A percentile compares a stretch with the other conserved stretches of the same genome.
These are phyloP conservation scores for Globisporangium acanthophoron DNA, from an alignment of 352 stramenopile genomes.

Conservation along the genomic window DNA sequence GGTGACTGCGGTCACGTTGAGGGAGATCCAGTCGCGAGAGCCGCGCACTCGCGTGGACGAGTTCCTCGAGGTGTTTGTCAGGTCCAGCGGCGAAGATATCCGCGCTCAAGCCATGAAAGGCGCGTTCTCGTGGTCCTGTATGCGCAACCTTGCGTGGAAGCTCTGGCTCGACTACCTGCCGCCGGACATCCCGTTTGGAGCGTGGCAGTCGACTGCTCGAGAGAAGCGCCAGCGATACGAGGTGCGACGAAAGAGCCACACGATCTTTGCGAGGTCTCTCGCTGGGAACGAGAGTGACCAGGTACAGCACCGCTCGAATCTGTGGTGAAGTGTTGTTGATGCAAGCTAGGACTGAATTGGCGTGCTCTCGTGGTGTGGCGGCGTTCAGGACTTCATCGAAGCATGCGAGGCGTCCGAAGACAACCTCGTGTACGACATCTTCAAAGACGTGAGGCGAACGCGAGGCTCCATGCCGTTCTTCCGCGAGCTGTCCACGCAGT, in stretches of 20 bases:
- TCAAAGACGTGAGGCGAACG: slow-evolving; percentile 66
- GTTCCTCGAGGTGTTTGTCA: slow-evolving; percentile 71
- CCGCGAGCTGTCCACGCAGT: slow-evolving; percentile 34
- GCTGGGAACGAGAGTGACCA: slow-evolving; percentile 22
- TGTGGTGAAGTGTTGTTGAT: background rate
- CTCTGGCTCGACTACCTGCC: slow-evolving; percentile 64
- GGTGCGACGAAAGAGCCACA: slow-evolving; percentile 19
- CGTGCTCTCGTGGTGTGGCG: background rate
- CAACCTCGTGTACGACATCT: slow-evolving; percentile 57
- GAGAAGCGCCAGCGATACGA: slow-evolving; percentile 48
- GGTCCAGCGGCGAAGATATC: slow-evolving; percentile 41
- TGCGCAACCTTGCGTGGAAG: slow-evolving; percentile 68
- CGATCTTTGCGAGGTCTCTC: slow-evolving; percentile 27
- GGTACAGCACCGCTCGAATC: background rate
- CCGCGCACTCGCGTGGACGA: slow-evolving; percentile 46
- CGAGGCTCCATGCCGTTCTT: slow-evolving; percentile 62
- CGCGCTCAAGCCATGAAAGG: slow-evolving; percentile 51
- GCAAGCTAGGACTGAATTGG: background rate
- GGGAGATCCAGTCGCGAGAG: slow-evolving; percentile 59
- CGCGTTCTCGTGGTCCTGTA: slow-evolving; percentile 63
- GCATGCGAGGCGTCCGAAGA: slow-evolving; percentile 48
- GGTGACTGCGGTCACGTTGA: slow-evolving; percentile 35
- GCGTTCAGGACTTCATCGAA: slow-evolving; percentile 33
- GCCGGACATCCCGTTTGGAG: slow-evolving; percentile 29
- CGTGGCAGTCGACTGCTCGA: slow-evolving; percentile 30